Base-by-base conservation (phyloP, 768 basidiomycete species). In the Macrolepiota albuminosa region DNA sequence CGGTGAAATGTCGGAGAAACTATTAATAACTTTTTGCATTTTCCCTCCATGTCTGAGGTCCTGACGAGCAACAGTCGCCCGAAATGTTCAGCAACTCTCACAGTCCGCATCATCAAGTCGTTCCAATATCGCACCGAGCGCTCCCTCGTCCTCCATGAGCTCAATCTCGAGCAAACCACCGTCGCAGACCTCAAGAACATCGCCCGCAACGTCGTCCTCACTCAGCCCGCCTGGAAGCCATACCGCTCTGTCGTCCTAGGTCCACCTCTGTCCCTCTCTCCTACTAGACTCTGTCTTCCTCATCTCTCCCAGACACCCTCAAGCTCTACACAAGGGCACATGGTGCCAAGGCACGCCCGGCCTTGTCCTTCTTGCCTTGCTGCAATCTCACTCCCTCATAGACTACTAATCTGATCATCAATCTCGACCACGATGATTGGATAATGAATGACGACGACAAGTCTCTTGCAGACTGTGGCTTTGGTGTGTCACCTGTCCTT, bases 381-480 rank as follows among this genome's bases (percentile, higher is more conserved):
- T 49, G 6, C 37, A 60, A 40, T 34, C 47, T 42, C 40, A 60
- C 33, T 3, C 6, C 31, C 40, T 59, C 53, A 16, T 67, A 98
- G 96, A 96, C 95, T 1, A 91, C 91, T 36, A 98, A 99, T 75
- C 80, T 99, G 33, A 98, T 99, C 73, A 98, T 99, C 70, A 99
- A 99, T 72, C 82, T 98, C 59, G 94, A 97, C 68, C 84, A 95
- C 67, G 96, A 98, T 59, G 91, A 93, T 9, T 96, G 94, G 91
- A 91, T 98, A 62, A 73, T 95, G 16, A 75, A 83, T 50, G 85
- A 93, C 63, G 87, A 88, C 43, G 69, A 70, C 8, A 83, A 81
- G 67, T 78, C 76, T 0, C 79, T 99, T n/a, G 84, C 78, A 2
- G 83, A 86, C 4, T 72, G 83, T 39, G 93, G 89, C 18, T 83